A percentile compares a stretch with the other conserved stretches of the same genome.
phyloP scores from a whole-genome alignment of 2,329 filamentous ascomycete genomes.

The Pseudogymnoascus sp. region DNA sequence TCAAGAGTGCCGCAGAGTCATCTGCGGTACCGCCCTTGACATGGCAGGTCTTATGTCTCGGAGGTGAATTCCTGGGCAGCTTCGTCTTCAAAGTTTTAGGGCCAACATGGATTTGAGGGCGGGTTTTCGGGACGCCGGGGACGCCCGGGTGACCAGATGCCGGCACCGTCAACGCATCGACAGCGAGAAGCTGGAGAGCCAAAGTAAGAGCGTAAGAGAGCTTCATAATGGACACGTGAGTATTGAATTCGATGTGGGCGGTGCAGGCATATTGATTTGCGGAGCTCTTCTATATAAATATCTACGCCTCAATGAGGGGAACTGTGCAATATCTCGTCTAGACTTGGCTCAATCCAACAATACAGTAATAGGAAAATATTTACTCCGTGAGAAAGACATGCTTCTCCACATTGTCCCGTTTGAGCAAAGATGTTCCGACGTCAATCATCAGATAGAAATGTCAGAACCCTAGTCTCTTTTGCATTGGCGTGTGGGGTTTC shows the following conservation, averaged over 20 bases:
- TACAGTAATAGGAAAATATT: background rate
- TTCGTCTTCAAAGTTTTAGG: background rate
- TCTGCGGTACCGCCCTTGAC: constrained; percentile 22
- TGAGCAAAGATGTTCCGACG: background rate
- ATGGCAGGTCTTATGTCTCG: constrained; percentile 14
- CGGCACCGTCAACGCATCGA: background rate
- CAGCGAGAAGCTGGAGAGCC: background rate
- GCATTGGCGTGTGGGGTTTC: background rate
- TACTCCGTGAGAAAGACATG: background rate
- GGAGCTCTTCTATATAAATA: constrained; percentile 2
- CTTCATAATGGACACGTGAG: background rate
- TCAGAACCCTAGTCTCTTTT: background rate
- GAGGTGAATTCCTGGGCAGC: background rate
- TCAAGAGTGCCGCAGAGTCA: constrained; percentile 39
- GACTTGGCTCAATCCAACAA: background rate
- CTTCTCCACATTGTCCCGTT: background rate
- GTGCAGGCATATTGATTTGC: background rate
- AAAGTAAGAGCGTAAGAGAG: background rate
- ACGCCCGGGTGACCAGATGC: background rate
- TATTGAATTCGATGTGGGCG: background rate
- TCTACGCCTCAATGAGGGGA: background rate
- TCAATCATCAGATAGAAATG: background rate
- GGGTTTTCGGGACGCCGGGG: background rate
- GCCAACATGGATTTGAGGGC: background rate
- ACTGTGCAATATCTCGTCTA: background rate